Evolutionary conservation across 768 basidiomycete genomes (phyloP).

Genomic region (Lentinus tigrinus): DNA sequence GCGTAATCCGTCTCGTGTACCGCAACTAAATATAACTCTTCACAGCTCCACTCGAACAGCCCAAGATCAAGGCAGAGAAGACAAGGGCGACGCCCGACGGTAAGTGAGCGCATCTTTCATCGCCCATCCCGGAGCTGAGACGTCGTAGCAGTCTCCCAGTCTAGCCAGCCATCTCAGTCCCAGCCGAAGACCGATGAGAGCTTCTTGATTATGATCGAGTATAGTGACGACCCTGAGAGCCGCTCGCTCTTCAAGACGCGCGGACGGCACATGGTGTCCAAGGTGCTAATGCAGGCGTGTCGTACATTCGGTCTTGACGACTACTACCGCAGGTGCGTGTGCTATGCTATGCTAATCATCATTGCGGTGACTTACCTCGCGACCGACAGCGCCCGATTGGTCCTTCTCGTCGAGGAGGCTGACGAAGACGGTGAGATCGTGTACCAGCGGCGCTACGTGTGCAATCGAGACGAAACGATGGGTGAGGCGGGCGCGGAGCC

Average conservation of each 20-base stretch:
- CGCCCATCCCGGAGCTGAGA: background rate
- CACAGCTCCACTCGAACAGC: background rate
- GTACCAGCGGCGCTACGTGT: slow-evolving; percentile 9
- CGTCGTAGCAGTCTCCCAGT: background rate
- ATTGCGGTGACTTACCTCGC: background rate
- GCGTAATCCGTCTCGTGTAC: background rate
- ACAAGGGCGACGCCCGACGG: background rate
- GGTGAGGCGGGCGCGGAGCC: slow-evolving; percentile 17
- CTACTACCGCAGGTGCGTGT: slow-evolving; percentile 15
- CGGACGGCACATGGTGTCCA: slow-evolving; percentile 39
- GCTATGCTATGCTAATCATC: background rate
- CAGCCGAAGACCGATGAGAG: slow-evolving; percentile 11
- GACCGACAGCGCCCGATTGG: slow-evolving; percentile 7
- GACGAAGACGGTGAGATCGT: slow-evolving; percentile 15
- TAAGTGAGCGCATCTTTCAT: no score
- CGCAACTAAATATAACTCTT: background rate
- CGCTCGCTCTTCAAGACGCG: slow-evolving; percentile 41
- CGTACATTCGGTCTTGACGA: slow-evolving; percentile 38
- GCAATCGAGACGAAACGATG: slow-evolving; percentile 19
- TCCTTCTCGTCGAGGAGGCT: slow-evolving; percentile 12
- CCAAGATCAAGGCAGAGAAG: slow-evolving; percentile 11
- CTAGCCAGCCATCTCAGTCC: background rate
- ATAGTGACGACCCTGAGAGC: slow-evolving; percentile 17
- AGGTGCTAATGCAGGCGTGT: slow-evolving; percentile 42
- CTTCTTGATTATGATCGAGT: slow-evolving; percentile 22